These are phyloP conservation scores for Fusarium chlamydosporum DNA, from an alignment of 2,329 filamentous ascomycete genomes.

Conservation along the genomic window DNA sequence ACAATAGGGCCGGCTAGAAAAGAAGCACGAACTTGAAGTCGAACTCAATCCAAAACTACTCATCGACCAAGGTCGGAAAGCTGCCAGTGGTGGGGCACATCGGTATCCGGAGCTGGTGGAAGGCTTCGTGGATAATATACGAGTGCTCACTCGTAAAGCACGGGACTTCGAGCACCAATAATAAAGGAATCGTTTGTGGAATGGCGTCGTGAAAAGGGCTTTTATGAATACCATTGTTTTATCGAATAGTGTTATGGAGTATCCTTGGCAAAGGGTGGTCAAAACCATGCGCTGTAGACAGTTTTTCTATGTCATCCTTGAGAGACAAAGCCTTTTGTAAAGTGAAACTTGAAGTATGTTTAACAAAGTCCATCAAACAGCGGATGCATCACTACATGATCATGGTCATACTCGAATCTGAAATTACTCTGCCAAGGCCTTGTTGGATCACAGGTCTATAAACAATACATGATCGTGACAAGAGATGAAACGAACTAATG, in stretches of 20 bases:
- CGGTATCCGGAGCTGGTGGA: slow-evolving; percentile 78
- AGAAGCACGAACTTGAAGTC: slow-evolving; percentile 86
- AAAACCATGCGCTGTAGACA: neutral
- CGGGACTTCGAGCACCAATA: slow-evolving; percentile 50
- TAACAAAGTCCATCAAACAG: neutral
- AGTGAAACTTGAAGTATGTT: neutral
- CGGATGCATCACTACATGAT: neutral
- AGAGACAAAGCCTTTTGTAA: neutral
- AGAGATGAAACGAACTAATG: neutral
- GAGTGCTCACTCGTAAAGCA: slow-evolving; percentile 67
- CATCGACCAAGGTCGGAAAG: slow-evolving; percentile 73
- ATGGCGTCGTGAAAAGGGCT: slow-evolving; percentile 8
- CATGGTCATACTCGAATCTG: neutral
- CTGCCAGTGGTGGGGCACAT: slow-evolving; percentile 66
- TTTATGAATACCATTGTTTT: slow-evolving; percentile 8
- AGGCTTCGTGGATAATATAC: slow-evolving; percentile 81
- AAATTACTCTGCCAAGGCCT: neutral
- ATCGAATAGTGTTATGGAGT: neutral
- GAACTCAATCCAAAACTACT: slow-evolving; percentile 77
- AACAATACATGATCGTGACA: neutral
- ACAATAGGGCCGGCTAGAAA: slow-evolving; percentile 63
- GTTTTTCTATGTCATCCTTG: slow-evolving; percentile 3
- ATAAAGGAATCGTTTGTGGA: neutral
- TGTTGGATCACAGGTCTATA: neutral
- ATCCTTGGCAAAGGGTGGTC: neutral